Evolutionary conservation across 2,329 filamentous ascomycete species (phyloP), one percentile per base, ranked within the genome.

Genomic region (Ceratocystis papillata): DNA sequence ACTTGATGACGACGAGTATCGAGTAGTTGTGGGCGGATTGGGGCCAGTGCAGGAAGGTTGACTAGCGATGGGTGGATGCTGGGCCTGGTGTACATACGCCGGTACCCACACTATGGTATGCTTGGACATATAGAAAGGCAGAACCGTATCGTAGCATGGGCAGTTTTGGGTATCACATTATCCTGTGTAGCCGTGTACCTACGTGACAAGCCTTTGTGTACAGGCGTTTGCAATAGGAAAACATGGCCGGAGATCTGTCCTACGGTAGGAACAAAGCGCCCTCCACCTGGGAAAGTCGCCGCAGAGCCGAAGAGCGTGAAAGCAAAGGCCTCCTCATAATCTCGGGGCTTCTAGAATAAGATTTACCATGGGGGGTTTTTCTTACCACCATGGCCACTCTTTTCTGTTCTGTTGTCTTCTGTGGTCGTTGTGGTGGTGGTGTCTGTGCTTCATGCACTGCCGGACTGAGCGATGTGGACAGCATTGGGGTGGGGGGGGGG

Each of bases 361-460:
- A 48, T 20, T 22, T 20, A n/a, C 17, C 20, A 20, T 22, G n/a
- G 3, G 20, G 28, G 4, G 4, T 12, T 12, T 53, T 20, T 10
- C 2, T 28, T 53, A 25, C 22, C 48, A 53, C 25, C 10, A 25
- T 53, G 48, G 25, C 22, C 22, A 50, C 37, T 15, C 37, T 41
- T 3, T 41, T 41, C 12, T 41, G 12, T 41, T 41, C 37, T 12
- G 20, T 22, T 12, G 3, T 53, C 22, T 53, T 53, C 48, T 53
- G 12, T 41, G 48, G 12, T 15, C 20, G 22, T 53, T 22, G 48
- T 25, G 12, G 20, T 53, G 5, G 20, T 12, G 48, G 5, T n/a
- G 48, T 53, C 48, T 53, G 48, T 53, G 48, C 48, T 41, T 25
- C 48, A 53, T 53, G 48, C 37, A 41, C 20, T 53, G 48, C 25